Conservation (phyloP, 805 yeast genomes). For the Cyberlindnera americana region DNA sequence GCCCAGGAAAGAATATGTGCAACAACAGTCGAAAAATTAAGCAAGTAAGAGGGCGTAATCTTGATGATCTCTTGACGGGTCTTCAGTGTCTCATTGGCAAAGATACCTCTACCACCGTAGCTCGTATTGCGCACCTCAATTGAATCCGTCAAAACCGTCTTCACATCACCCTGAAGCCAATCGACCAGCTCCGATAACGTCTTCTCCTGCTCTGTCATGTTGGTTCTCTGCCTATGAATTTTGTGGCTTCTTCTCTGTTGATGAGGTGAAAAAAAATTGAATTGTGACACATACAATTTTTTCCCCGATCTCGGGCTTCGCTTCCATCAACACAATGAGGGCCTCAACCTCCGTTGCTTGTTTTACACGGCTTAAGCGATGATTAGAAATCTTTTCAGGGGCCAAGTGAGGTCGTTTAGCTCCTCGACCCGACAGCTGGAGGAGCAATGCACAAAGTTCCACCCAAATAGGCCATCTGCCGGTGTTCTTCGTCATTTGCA, state of each 20-base stretch:
- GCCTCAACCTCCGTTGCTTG: too few relatives aligned
- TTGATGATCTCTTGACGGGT: conserved; percentile 45
- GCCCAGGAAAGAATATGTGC: conserved; percentile 35
- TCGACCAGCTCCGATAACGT: conserved; percentile 22
- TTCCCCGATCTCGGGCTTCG: too few relatives aligned
- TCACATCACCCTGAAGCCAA: conserved; percentile 30
- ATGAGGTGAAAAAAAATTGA: too few relatives aligned
- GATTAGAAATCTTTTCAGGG: not conserved
- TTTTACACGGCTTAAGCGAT: too few relatives aligned
- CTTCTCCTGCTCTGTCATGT: not conserved
- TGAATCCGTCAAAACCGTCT: conserved; percentile 33
- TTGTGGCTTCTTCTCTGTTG: not conserved
- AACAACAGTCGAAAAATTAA: conserved; percentile 54
- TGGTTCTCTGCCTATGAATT: too few relatives aligned
- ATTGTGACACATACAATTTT: too few relatives aligned
- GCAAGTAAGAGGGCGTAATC: conserved; percentile 53
- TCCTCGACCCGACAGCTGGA: not conserved
- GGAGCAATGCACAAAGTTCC: conserved; percentile 22
- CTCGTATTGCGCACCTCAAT: conserved; percentile 39
- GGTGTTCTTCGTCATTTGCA: conserved; percentile 41
- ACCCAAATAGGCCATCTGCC: conserved; percentile 34
- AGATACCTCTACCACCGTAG: conserved; percentile 63
- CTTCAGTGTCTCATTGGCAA: conserved; percentile 37
- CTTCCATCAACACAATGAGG: too few relatives aligned
- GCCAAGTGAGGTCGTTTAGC: not conserved